Percentiles rank a stretch among this genome's conserved stretches.
These are phyloP conservation scores for Fagopyrum tataricum DNA, from an alignment of 148 eudicot species.

Conservation along the genomic window DNA sequence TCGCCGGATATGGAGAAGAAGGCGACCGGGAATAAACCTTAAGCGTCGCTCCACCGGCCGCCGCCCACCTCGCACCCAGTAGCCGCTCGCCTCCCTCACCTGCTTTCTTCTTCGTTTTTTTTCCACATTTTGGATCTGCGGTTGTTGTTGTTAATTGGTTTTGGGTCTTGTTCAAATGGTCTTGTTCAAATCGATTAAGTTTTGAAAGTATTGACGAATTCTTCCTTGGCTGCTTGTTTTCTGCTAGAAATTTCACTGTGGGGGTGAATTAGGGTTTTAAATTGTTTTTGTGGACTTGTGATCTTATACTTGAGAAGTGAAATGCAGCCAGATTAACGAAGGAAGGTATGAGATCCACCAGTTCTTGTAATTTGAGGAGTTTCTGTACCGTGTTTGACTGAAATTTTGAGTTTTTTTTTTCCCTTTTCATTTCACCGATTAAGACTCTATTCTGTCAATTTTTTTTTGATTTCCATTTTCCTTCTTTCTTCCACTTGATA, in stretches of 20 bases:
- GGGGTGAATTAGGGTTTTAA: neutral
- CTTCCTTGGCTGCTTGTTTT: neutral
- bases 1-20: too few relatives aligned
- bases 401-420: neutral
- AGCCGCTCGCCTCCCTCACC: too few relatives aligned
- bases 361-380: neutral
- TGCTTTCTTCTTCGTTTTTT: too few relatives aligned
- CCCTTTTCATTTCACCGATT: neutral
- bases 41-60: too few relatives aligned
- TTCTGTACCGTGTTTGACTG: neutral
- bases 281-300: neutral
- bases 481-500: neutral
- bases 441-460: neutral
- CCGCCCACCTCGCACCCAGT: too few relatives aligned
- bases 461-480: neutral
- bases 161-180: too few relatives aligned
- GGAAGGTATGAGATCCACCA: neutral
- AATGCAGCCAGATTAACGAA: slow-evolving; percentile 12
- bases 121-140: too few relatives aligned
- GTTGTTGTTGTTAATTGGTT: too few relatives aligned
- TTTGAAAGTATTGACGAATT: slow-evolving; percentile 1
- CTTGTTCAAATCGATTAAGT: too few relatives aligned
- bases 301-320: neutral
- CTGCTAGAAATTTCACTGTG: neutral
- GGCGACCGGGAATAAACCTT: too few relatives aligned